Base-by-base conservation (phyloP, 2,329 filamentous ascomycete genomes). In the Fusarium neocosmosporiellum region DNA sequence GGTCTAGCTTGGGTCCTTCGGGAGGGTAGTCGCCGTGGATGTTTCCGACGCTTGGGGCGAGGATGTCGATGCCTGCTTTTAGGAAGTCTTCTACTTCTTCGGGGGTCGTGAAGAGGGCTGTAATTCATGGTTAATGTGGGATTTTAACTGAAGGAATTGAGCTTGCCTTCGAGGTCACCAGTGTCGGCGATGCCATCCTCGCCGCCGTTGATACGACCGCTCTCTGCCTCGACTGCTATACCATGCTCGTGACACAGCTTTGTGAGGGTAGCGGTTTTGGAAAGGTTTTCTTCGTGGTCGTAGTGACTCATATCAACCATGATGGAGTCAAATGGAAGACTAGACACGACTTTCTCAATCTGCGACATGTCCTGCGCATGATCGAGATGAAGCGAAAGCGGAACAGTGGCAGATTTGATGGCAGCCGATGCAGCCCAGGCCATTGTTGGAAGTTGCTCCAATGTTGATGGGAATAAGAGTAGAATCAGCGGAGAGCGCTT, bases 41-140 rank as follows among this genome's bases (percentile, higher is more conserved):
- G 75, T 94, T 95, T 4, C 92, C 93, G 80, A 94, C 92, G 2
- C 91, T 91, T 0, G 93, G 92, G 4, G 93, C 93, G 16, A 95
- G 83, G 83, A 91, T 92, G 76, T 94, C 90, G 77, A 94, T 92
- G 1, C 92, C 92, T 13, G 91, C 92, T 3, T 84, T 87, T 5
- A 93, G 87, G 75, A 95, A 94, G 75, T 93, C 89, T 70, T 90
- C 86, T 9, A 90, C 91, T 81, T 94, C 89, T 70, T 92, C 91
- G 0, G 89, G 87, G 0, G 91, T 93, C 0, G 92, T 94, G 70
- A 94, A 63, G 1, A 68, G 48, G 4, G 66, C 66, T 73, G 2
- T 6, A 0, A 0, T 0, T 10, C 37, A 13, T 20, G 41, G 39
- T 69, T n/a, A 64, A n/a, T 59, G 11, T 20, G 6, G 4, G 8